These are phyloP conservation scores for Parastagonospora nodorum DNA, from an alignment of 2,329 filamentous ascomycete species.

Conservation along the genomic window DNA sequence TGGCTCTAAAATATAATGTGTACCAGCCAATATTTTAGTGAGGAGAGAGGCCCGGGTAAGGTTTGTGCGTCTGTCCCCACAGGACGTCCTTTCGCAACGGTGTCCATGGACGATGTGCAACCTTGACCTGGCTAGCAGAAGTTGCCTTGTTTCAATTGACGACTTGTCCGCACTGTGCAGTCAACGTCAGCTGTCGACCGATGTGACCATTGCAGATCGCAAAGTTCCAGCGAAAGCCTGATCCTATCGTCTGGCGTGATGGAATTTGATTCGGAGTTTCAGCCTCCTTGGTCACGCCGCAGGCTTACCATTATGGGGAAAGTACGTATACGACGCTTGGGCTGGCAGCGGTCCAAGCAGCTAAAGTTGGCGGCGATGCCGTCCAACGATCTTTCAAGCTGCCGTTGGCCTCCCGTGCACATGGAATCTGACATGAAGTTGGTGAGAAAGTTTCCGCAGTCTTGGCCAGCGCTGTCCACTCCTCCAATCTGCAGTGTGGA, in stretches of 20 bases:
- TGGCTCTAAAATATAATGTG: constrained; percentile 27
- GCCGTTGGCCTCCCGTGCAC: constrained; percentile 26
- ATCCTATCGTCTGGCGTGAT: constrained; percentile 20
- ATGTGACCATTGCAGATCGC: constrained; percentile 13
- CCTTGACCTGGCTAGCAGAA: constrained; percentile 2
- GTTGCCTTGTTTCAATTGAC: constrained; percentile 6
- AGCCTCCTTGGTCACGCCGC: constrained; percentile 27
- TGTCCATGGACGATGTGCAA: constrained; percentile 8
- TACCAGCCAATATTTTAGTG: constrained; percentile 26
- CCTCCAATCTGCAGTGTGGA: neutral
- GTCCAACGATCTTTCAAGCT: constrained; percentile 23
- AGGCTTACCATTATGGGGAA: constrained; percentile 15
- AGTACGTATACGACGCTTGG: constrained; percentile 24
- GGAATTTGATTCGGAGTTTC: constrained; percentile 33
- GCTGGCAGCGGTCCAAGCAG: constrained; percentile 26
- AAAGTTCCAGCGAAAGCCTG: constrained; percentile 5
- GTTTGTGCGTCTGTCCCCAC: constrained; percentile 14
- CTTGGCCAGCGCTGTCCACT: neutral
- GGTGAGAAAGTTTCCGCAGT: neutral
- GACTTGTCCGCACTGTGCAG: neutral
- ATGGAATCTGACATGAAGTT: constrained; percentile 1
- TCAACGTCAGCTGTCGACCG: constrained; percentile 5
- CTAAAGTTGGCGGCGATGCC: constrained; percentile 15
- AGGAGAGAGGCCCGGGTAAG: constrained; percentile 30
- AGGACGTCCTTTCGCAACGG: constrained; percentile 7